Conservation (phyloP, 495 filamentous ascomycete genomes). For the Penicillium cinerascens region DNA sequence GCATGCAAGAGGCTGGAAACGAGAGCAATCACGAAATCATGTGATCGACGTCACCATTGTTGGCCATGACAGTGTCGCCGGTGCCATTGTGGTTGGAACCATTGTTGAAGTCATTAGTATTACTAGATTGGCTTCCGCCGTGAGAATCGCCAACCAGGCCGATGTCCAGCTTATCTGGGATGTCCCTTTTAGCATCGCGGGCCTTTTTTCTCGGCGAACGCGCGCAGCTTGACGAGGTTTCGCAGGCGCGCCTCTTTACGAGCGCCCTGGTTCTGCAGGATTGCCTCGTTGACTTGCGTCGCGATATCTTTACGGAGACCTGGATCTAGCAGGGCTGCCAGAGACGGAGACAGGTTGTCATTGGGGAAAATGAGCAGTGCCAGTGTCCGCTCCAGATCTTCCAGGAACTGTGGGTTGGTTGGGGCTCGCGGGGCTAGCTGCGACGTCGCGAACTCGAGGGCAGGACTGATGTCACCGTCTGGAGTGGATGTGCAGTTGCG, state of each 20-base stretch:
- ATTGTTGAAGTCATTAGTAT: conserved; percentile 30
- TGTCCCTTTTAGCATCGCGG: conserved; percentile 65
- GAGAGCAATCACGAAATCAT: conserved; percentile 51
- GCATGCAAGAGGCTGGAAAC: background rate
- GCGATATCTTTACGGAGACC: conserved; percentile 79
- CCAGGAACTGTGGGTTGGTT: conserved; percentile 73
- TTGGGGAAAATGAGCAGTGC: conserved; percentile 82
- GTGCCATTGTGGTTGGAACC: conserved; percentile 22
- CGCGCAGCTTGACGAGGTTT: conserved; percentile 72
- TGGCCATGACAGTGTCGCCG: conserved; percentile 43
- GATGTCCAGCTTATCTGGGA: conserved; percentile 69
- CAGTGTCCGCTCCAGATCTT: conserved; percentile 90
- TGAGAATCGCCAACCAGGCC: conserved; percentile 54
- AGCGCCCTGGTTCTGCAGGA: conserved; percentile 66
- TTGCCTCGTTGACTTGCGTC: conserved; percentile 78
- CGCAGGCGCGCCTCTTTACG: conserved; percentile 76
- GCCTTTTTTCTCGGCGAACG: conserved; percentile 82
- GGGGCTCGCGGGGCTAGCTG: conserved; percentile 85
- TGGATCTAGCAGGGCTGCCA: conserved; percentile 74
- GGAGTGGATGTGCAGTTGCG: conserved; percentile 61
- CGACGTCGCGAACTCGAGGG: conserved; percentile 80
- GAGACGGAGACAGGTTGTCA: conserved; percentile 69
- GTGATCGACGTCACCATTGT: conserved; percentile 51
- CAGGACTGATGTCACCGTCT: conserved; percentile 72
- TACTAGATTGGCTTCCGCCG: conserved; percentile 24